These are phyloP conservation scores for Chaetomium sp. DNA, from an alignment of 2,329 filamentous ascomycete species.

Conservation along the genomic window DNA sequence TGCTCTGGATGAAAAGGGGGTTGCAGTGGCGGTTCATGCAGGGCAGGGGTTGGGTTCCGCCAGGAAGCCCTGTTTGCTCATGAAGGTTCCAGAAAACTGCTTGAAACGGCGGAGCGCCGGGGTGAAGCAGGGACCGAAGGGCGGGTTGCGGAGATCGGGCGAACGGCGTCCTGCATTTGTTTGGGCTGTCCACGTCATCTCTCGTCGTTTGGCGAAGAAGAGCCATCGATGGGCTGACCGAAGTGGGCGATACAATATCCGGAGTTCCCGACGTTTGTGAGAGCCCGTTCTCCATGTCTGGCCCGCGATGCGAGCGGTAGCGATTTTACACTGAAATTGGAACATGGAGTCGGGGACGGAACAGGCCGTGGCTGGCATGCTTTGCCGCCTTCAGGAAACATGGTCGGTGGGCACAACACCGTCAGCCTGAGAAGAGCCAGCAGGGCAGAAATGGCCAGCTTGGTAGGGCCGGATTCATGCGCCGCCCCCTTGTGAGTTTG, in stretches of 20 bases:
- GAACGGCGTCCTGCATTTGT: constrained; percentile 5
- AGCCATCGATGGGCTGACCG: not conserved
- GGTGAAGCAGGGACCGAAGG: constrained; percentile 24
- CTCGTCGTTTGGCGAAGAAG: not conserved
- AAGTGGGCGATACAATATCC: not conserved
- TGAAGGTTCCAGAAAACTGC: constrained; percentile 35
- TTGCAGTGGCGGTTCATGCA: constrained; percentile 6
- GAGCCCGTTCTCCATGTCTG: not conserved
- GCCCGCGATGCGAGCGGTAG: not conserved
- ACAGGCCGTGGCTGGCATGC: constrained; percentile 20
- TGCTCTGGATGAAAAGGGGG: constrained; percentile 5
- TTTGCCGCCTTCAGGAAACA: constrained; percentile 26
- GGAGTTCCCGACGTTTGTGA: not conserved
- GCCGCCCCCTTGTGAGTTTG: constrained; percentile 11
- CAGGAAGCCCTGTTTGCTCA: constrained; percentile 7
- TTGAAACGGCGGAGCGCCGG: constrained; percentile 34
- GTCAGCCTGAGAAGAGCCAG: constrained; percentile 1
- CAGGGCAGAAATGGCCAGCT: constrained; percentile 6
- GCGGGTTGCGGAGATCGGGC: constrained; percentile 22
- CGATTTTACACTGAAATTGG: constrained; percentile 14
- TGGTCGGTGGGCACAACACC: constrained; percentile 14
- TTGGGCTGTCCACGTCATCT: constrained; percentile 13
- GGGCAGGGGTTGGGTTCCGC: constrained; percentile 10
- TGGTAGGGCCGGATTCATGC: constrained; percentile 22
- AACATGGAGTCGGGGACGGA: not conserved